phyloP scores from a whole-genome alignment of 331 rosid species.

The Stylosanthes scabra region DNA sequence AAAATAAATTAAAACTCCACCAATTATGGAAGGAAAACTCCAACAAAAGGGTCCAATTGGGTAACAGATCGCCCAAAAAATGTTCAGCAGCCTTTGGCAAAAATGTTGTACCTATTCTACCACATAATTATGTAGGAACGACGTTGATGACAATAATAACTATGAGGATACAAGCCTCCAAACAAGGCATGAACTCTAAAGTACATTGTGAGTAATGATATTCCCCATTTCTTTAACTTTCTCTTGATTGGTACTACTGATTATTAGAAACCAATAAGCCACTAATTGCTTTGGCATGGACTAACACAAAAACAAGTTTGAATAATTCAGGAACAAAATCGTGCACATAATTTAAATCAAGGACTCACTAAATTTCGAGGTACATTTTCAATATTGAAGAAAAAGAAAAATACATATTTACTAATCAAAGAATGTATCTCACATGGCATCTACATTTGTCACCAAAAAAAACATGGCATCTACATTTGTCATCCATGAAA shows the following conservation, averaged over 20 bases:
- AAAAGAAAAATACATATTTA: neutral
- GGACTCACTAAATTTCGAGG: neutral
- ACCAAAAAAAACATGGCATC: slow-evolving; percentile 10
- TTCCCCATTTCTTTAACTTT: slow-evolving; percentile 22
- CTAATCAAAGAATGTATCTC: neutral
- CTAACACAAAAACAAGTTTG: neutral
- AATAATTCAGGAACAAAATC: neutral
- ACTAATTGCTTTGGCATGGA: neutral
- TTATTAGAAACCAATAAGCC: neutral
- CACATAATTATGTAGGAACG: neutral
- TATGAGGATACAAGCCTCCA: slow-evolving; percentile 12
- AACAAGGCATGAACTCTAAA: slow-evolving; percentile 1
- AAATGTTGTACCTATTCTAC: slow-evolving; percentile 11
- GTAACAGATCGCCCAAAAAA: slow-evolving; percentile 9
- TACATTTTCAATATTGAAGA: neutral
- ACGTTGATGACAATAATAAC: slow-evolving; percentile 6
- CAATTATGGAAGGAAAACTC: slow-evolving; percentile 5
- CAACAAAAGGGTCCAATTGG: slow-evolving; percentile 25
- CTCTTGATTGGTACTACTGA: neutral
- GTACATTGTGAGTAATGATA: slow-evolving; percentile 10
- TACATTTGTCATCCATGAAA: slow-evolving; percentile 18
- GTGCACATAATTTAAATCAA: neutral
- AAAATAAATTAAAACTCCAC: slow-evolving; percentile 24
- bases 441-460: slow-evolving; percentile 19
- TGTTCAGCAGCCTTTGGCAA: slow-evolving; percentile 16